Conservation (phyloP, 1,284 basidiomycete genomes). For the Pascua guehoae region DNA sequence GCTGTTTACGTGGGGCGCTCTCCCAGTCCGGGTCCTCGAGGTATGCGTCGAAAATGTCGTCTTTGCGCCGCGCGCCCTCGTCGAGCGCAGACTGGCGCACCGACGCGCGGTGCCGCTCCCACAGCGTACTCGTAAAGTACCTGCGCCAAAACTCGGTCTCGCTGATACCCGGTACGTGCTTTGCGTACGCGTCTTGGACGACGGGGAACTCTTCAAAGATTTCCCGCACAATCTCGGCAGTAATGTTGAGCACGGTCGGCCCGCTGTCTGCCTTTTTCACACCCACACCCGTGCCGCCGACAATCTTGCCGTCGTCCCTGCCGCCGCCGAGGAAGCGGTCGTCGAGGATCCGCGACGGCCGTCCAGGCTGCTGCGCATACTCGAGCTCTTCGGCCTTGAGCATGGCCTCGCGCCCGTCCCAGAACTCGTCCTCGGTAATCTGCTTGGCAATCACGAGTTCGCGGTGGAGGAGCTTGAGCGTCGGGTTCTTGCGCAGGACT, state of each 20-base stretch:
- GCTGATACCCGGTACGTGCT: conserved; percentile 78
- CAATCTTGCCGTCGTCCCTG: conserved; percentile 27
- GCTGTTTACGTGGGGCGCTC: conserved; percentile 69
- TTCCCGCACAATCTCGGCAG: conserved; percentile 86
- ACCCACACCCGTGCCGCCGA: conserved; percentile 42
- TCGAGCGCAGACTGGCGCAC: conserved; percentile 59
- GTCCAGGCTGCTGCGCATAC: conserved; percentile 66
- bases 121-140: conserved; percentile 92
- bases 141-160: conserved; percentile 94
- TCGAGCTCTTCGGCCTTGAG: conserved; percentile 65
- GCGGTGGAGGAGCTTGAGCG: conserved; percentile 71
- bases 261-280: conserved; percentile 55
- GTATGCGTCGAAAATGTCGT: conserved; percentile 93
- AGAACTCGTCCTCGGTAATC: conserved; percentile 88
- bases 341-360: conserved; percentile 81
- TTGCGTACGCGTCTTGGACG: conserved; percentile 83
- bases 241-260: conserved; percentile 62
- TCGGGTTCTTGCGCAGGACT: conserved; percentile 70
- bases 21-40: conserved; percentile 92
- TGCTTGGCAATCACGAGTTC: conserved; percentile 80
- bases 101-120: conserved; percentile 89
- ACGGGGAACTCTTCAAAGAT: conserved; percentile 98
- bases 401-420: conserved; percentile 84
- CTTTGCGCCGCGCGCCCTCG: conserved; percentile 78
- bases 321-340: conserved; percentile 61